A percentile compares a stretch with the other conserved stretches of the same genome.
phyloP scores from a whole-genome alignment of 768 basidiomycete genomes.

The Leccinum sublutescens region DNA sequence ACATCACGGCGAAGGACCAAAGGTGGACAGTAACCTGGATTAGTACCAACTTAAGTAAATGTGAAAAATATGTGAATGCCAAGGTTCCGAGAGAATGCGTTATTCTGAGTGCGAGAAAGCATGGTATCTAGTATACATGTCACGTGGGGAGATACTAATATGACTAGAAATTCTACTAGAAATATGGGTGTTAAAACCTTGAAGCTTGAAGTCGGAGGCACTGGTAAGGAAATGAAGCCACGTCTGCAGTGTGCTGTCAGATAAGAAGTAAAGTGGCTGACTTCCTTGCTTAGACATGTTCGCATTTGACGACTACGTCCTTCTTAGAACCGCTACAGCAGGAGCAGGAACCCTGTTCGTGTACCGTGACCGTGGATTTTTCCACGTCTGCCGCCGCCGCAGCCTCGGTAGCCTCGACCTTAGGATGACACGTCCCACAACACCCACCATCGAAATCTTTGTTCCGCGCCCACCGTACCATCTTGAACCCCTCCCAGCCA shows the following conservation, averaged over 20 bases:
- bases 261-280: neutral
- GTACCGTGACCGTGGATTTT: neutral
- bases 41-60: too few relatives aligned
- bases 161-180: neutral
- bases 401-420: neutral
- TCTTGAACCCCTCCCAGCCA: slow-evolving; percentile 45
- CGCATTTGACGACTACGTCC: neutral
- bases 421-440: slow-evolving; percentile 19
- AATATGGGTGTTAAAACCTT: neutral
- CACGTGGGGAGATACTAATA: neutral
- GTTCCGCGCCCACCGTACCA: slow-evolving; percentile 39
- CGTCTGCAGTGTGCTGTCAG: neutral
- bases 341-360: neutral
- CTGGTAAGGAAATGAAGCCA: neutral
- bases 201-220: neutral
- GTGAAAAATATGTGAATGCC: too few relatives aligned
- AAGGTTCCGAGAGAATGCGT: too few relatives aligned
- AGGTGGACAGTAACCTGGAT: too few relatives aligned
- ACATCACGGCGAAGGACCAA: too few relatives aligned
- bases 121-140: neutral
- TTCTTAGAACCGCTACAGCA: neutral
- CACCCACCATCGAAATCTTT: slow-evolving; percentile 40
- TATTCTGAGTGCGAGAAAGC: neutral
- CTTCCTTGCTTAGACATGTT: slow-evolving; percentile 8
- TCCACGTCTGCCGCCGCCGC: neutral